These are phyloP conservation scores for Suillus discolor DNA, from an alignment of 768 basidiomycete genomes.

Conservation along the genomic window DNA sequence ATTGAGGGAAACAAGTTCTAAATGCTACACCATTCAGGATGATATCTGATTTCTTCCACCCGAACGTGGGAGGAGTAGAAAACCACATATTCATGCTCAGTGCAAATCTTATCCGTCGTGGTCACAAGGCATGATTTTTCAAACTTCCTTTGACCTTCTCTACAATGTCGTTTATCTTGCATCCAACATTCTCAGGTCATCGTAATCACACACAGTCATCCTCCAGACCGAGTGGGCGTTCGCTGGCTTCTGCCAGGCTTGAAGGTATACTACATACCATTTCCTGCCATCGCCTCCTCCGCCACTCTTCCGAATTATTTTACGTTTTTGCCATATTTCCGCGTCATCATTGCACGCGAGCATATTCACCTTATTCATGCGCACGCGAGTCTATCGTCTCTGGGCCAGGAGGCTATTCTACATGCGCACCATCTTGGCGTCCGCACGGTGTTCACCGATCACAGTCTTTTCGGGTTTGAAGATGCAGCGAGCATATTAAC, in stretches of 20 bases:
- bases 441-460: conserved; percentile 94
- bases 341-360: conserved; percentile 87
- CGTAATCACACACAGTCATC: conserved; percentile 91
- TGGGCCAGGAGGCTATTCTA: conserved; percentile 91
- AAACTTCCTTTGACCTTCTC: not conserved
- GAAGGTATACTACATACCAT: conserved; percentile 95
- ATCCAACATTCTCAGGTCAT: conserved; percentile 62
- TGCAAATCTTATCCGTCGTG: conserved; percentile 75
- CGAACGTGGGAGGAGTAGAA: conserved; percentile 93
- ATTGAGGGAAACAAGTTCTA: not conserved
- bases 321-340: conserved; percentile 87
- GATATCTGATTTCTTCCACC: conserved; percentile 97
- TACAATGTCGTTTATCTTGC: not conserved
- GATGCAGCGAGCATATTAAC: conserved; percentile 97
- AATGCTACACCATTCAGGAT: conserved; percentile 53
- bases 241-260: conserved; percentile 86
- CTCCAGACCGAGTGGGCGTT: conserved; percentile 82
- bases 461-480: conserved; percentile 94
- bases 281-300: conserved; percentile 84
- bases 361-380: conserved; percentile 86
- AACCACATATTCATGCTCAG: conserved; percentile 94
- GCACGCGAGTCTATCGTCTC: conserved; percentile 86
- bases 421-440: conserved; percentile 87
- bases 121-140: conserved; percentile 70
- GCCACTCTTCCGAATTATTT: conserved; percentile 96